phyloP scores from a whole-genome alignment of 495 filamentous ascomycete genomes.

The Trichoderma orchidacearum region DNA sequence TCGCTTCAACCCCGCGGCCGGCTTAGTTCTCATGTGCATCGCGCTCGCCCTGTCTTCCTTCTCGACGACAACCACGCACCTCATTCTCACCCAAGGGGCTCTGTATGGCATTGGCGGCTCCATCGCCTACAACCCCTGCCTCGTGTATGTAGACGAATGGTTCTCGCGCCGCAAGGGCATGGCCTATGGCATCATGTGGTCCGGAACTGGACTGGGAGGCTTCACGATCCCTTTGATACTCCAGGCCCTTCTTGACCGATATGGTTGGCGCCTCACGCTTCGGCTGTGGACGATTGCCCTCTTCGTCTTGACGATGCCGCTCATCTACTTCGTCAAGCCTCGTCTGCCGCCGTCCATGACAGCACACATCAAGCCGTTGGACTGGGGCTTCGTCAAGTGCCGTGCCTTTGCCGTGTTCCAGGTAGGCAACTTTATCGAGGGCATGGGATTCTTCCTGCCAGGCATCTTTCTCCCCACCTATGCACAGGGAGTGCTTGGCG shows the following conservation, averaged over 20 bases:
- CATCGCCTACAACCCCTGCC: constrained; percentile 31
- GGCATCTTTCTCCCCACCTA: constrained; percentile 52
- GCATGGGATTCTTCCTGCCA: constrained; percentile 54
- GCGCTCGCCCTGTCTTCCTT: constrained; percentile 32
- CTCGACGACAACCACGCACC: constrained; percentile 22
- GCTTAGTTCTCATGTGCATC: constrained; percentile 23
- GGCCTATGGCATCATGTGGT: constrained; percentile 42
- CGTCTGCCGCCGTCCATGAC: constrained; percentile 33
- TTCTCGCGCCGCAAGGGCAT: constrained; percentile 36
- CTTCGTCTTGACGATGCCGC: constrained; percentile 33
- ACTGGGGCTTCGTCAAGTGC: constrained; percentile 29
- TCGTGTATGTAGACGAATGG: constrained; percentile 44
- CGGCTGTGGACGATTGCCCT: constrained; percentile 32
- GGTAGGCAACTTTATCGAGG: constrained; percentile 42
- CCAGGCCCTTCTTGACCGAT: constrained; percentile 32
- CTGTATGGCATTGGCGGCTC: constrained; percentile 35
- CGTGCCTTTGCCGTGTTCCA: constrained; percentile 38
- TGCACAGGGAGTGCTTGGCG: constrained; percentile 29
- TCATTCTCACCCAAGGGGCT: constrained; percentile 41
- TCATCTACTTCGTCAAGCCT: constrained; percentile 45
- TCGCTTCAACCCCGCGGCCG: constrained; percentile 21
- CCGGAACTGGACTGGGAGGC: constrained; percentile 24
- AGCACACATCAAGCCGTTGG: constrained; percentile 18
- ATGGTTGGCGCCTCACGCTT: constrained; percentile 41
- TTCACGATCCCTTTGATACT: constrained; percentile 35